These are phyloP conservation scores for Ascomycota sp. DNA, from an alignment of 2,329 filamentous ascomycete genomes.

Conservation along the genomic window DNA sequence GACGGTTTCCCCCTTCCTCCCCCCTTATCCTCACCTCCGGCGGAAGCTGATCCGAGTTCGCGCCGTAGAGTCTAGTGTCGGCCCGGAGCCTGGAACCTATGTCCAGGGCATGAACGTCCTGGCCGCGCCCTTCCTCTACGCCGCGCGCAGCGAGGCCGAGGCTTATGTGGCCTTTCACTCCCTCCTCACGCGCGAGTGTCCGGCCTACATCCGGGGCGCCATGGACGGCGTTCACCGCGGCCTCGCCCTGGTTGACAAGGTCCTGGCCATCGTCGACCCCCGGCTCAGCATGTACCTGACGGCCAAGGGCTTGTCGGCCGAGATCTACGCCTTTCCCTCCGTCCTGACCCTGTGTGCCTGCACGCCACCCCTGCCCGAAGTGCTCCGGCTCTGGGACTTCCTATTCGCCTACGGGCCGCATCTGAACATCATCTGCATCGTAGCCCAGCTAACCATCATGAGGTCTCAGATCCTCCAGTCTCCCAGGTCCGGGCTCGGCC, in stretches of 20 bases:
- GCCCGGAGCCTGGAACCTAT: slow-evolving; percentile 56
- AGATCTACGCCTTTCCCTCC: slow-evolving; percentile 89
- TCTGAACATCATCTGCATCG: slow-evolving; percentile 86
- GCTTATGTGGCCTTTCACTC: slow-evolving; percentile 80
- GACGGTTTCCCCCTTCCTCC: background rate
- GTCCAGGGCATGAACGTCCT: slow-evolving; percentile 98
- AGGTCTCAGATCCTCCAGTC: slow-evolving; percentile 64
- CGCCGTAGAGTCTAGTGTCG: slow-evolving; percentile 29
- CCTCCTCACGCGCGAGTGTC: slow-evolving; percentile 70
- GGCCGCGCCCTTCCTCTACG: slow-evolving; percentile 85
- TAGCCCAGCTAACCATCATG: slow-evolving; percentile 79
- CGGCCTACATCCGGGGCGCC: slow-evolving; percentile 79
- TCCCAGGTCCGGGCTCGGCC: slow-evolving; percentile 36
- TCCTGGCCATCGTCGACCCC: slow-evolving; percentile 73
- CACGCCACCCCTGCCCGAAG: slow-evolving; percentile 82
- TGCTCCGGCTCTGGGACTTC: slow-evolving; percentile 88
- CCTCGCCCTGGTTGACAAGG: slow-evolving; percentile 73
- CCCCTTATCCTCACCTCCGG: slow-evolving; percentile 29
- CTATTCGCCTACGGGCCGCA: slow-evolving; percentile 89
- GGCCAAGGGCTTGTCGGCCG: slow-evolving; percentile 68
- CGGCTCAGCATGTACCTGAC: slow-evolving; percentile 69
- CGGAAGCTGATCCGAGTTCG: slow-evolving; percentile 24
- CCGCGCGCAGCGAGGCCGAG: slow-evolving; percentile 80
- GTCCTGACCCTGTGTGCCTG: slow-evolving; percentile 89
- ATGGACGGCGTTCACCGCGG: slow-evolving; percentile 96